Conservation (phyloP, 495 filamentous ascomycete species). For the Hypoxylon fuscum region DNA sequence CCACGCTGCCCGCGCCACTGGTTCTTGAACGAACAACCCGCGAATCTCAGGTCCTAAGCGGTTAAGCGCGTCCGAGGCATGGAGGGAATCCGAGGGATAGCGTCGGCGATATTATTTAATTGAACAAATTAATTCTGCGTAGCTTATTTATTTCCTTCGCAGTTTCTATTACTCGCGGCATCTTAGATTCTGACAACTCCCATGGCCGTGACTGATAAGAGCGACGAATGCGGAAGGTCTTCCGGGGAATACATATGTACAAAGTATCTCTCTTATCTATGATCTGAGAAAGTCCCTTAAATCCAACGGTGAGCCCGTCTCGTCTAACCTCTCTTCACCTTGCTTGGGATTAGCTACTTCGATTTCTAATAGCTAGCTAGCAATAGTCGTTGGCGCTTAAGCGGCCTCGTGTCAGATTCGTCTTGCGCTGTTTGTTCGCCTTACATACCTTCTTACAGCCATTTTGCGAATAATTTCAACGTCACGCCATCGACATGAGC, state of each 20-base stretch:
- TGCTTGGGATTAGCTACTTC: no score
- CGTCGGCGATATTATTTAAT: slow-evolving; percentile 15
- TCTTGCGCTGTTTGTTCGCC: no score
- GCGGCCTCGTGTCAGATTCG: no score
- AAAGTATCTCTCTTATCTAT: slow-evolving; percentile 1
- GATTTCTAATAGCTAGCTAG: no score
- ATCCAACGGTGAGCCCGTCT: not conserved
- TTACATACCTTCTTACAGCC: no score
- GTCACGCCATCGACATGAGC: no score
- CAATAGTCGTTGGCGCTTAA: no score
- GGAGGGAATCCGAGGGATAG: no score
- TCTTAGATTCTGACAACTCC: slow-evolving; percentile 5
- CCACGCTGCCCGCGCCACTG: not conserved
- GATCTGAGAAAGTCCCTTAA: not conserved
- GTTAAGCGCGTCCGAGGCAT: no score
- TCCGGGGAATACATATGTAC: not conserved
- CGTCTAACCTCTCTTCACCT: no score
- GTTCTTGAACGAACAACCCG: slow-evolving; percentile 12
- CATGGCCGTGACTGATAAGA: slow-evolving; percentile 12
- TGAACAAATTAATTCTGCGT: not conserved
- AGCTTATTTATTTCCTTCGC: slow-evolving; percentile 5
- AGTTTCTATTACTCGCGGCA: slow-evolving; percentile 11
- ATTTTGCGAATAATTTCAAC: no score
- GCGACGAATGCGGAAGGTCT: slow-evolving; percentile 23
- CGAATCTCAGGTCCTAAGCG: not conserved